A percentile compares a stretch with the other conserved stretches of the same genome.
phyloP scores from a whole-genome alignment of 352 stramenopile species.

The Achlya hypogyna region DNA sequence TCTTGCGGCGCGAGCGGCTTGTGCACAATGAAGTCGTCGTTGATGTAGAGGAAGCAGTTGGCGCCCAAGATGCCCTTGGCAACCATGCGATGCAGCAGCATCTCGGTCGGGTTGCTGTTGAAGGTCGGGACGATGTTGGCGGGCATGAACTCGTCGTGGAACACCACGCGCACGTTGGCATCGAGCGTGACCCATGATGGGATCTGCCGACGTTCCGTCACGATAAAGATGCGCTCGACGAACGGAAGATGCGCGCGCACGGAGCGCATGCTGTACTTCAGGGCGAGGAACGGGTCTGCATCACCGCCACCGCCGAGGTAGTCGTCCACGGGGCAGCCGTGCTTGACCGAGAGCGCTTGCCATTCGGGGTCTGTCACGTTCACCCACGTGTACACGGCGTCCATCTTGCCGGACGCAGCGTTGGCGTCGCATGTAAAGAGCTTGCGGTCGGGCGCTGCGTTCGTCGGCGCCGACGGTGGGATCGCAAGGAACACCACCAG shows the following conservation, averaged over 20 bases:
- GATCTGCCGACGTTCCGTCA: background rate
- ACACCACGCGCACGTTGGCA: background rate
- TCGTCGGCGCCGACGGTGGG: background rate
- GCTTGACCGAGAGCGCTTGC: slow-evolving; percentile 1
- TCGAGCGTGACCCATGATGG: slow-evolving; percentile 1
- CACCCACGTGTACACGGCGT: slow-evolving; percentile 1
- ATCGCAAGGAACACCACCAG: background rate
- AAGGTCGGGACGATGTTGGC: slow-evolving; percentile 1
- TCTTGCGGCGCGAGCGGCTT: background rate
- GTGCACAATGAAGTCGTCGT: background rate
- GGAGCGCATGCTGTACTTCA: slow-evolving; percentile 5
- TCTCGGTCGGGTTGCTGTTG: slow-evolving; percentile 5
- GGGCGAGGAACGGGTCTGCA: background rate
- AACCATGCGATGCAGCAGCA: background rate
- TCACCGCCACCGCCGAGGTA: background rate
- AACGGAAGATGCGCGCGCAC: background rate
- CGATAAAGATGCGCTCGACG: background rate
- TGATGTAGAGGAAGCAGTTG: slow-evolving; percentile 1
- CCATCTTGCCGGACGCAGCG: background rate
- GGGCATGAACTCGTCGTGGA: slow-evolving; percentile 4
- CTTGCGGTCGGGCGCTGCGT: background rate
- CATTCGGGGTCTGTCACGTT: slow-evolving; percentile 1
- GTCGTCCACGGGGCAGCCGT: background rate
- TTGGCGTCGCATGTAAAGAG: background rate
- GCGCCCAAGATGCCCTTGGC: background rate